Evolutionary conservation across 805 yeast genomes (phyloP), one percentile per base, ranked within the genome.

Genomic region (Danielia reshetovae): DNA sequence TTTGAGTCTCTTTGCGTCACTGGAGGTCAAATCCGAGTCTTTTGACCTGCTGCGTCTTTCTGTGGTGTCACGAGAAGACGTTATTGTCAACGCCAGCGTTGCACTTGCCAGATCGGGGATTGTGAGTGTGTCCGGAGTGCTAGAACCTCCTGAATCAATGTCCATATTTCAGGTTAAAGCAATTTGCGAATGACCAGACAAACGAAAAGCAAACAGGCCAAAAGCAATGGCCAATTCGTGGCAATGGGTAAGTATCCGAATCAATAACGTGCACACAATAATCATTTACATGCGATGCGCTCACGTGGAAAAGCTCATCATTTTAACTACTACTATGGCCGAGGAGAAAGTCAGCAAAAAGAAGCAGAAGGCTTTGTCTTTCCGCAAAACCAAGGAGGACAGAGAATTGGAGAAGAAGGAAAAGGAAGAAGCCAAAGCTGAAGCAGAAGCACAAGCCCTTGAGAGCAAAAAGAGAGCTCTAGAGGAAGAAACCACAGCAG

Each of bases 341-440:
- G 34, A 54, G 52, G 57, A 48, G 30, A 78, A 77, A 52, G 61
- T 79, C 18, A 75, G 81, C n/a, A 80, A 79, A 64, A 80, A 78
- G 49, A 79, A 81, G 55, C 65, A 65, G 36, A 80, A 80, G 52
- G 82, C 84, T 8, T 67, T 77, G 27, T 75, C 74, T 49, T 80
- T 79, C 57, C 65, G 75, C 34, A 59, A 53, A 51, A 59, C 48
- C 53, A 65, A 66, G 48, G 68, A 65, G 38, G 66, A 62, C 40
- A 52, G 67, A 48, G 61, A 60, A 27, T 55, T 52, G 35, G 59
- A 62, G 32, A 57, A 58, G 30, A 41, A 43, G 36, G 54, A 51
- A 22, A 63, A 60, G 43, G 56, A 60, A 38, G 17, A 29, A 31
- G 16, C 27, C 28, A 24, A 30, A 24, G 27, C 24, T 32, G 21